phyloP scores from a whole-genome alignment of 441 rosid genomes.

The Monsonia emarginata region DNA sequence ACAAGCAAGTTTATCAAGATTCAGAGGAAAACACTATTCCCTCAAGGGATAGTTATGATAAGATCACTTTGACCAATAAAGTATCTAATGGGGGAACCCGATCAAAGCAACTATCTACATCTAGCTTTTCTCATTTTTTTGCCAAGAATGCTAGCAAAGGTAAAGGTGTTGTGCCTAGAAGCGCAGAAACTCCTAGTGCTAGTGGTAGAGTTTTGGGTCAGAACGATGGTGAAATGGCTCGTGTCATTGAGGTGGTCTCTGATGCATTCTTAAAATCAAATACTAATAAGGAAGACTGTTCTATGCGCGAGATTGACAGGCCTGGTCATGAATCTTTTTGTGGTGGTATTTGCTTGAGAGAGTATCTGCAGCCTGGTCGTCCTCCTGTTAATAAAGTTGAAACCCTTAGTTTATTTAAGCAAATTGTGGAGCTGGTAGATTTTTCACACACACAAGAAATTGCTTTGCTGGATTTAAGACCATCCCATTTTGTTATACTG shows the following conservation, averaged over 20 bases:
- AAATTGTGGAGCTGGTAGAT: constrained; percentile 63
- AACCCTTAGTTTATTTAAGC: constrained; percentile 44
- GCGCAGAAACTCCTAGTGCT: constrained; percentile 25
- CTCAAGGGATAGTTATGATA: constrained; percentile 30
- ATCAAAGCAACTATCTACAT: constrained; percentile 24
- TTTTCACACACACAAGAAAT: constrained; percentile 53
- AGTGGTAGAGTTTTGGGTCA: constrained; percentile 21
- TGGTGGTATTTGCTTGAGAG: constrained; percentile 48
- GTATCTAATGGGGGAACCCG: constrained; percentile 21
- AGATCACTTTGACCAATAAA: constrained; percentile 20
- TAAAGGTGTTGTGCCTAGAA: constrained; percentile 29
- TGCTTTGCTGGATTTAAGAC: constrained; percentile 46
- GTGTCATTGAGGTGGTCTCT: constrained; percentile 26
- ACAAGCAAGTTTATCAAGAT: constrained; percentile 25
- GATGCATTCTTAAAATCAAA: constrained; percentile 25
- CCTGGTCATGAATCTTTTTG: constrained; percentile 24
- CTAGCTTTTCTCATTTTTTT: constrained; percentile 35
- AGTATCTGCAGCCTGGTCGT: constrained; percentile 38
- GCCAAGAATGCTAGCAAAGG: constrained; percentile 35
- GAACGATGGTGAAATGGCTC: constrained; percentile 25
- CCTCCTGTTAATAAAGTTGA: constrained; percentile 35
- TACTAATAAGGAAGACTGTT: constrained; percentile 19
- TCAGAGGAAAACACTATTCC: constrained; percentile 26
- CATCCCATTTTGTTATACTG: constrained; percentile 41
- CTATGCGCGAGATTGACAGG: constrained; percentile 23